A percentile compares a stretch with the other conserved stretches of the same genome.
Conservation (phyloP, 352 stramenopile genomes). For the Sclerospora graminicola region DNA sequence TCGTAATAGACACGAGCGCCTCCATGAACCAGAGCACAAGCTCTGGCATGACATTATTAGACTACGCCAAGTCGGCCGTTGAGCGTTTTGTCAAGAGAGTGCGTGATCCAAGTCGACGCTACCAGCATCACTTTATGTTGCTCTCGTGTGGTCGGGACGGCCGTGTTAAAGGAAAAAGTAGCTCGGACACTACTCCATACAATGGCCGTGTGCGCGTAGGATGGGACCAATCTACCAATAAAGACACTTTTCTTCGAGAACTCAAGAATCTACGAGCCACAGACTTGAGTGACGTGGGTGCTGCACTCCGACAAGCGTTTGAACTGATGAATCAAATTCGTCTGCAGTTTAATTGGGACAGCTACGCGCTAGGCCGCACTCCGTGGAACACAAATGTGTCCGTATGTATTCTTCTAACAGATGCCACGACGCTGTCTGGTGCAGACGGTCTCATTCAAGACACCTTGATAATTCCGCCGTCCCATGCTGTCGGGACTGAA, state of each 20-base stretch:
- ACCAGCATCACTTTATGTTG: constrained; percentile 86
- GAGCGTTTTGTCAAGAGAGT: constrained; percentile 85
- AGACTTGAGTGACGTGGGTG: constrained; percentile 70
- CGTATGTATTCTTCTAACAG: constrained; percentile 33
- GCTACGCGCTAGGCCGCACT: constrained; percentile 63
- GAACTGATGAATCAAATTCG: constrained; percentile 87
- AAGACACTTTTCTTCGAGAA: constrained; percentile 33
- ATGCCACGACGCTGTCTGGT: too few relatives aligned
- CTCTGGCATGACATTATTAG: constrained; percentile 71
- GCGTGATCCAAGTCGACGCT: constrained; percentile 66
- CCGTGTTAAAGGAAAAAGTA: constrained; percentile 4
- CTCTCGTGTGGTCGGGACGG: constrained; percentile 57
- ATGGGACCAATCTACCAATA: too few relatives aligned
- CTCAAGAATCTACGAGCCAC: constrained; percentile 77
- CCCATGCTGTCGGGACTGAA: constrained; percentile 51
- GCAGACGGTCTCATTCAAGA: too few relatives aligned
- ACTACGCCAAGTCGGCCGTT: constrained; percentile 27
- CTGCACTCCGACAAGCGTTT: constrained; percentile 65
- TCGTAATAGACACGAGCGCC: constrained; percentile 85
- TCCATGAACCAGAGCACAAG: constrained; percentile 87
- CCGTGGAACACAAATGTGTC: constrained; percentile 82
- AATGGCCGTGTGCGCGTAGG: constrained; percentile 59
- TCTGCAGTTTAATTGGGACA: constrained; percentile 84
- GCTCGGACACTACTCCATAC: constrained; percentile 11
- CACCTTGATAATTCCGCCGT: constrained; percentile 27